Conservation (phyloP, 768 basidiomycete species). For the Phlegmacium glaucopus region DNA sequence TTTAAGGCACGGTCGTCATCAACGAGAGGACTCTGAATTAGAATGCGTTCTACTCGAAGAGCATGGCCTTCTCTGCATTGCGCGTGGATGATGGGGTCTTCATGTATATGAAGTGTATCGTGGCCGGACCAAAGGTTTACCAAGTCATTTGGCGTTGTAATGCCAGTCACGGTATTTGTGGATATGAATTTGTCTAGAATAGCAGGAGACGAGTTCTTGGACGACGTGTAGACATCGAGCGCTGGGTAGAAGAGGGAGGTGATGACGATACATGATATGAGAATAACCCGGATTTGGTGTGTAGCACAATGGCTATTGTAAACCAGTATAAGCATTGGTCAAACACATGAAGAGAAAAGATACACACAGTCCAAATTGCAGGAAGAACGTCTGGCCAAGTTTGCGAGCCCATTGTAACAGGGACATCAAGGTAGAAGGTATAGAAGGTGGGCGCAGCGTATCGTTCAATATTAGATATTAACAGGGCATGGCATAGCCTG, state of each 20-base stretch:
- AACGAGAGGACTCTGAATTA: constrained; percentile 55
- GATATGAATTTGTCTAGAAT: constrained; percentile 64
- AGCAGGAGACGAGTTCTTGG: constrained; percentile 60
- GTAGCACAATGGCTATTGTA: constrained; percentile 76
- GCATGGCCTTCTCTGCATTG: constrained; percentile 68
- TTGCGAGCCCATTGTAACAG: constrained; percentile 38
- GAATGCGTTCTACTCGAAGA: constrained; percentile 72
- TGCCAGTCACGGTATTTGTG: constrained; percentile 47
- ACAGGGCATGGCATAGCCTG: neutral
- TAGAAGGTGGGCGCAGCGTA: constrained; percentile 5
- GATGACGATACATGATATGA: constrained; percentile 85
- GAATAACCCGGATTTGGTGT: constrained; percentile 85
- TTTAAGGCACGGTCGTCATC: constrained; percentile 54
- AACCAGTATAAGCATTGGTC: constrained; percentile 7
- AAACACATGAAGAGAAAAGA: neutral
- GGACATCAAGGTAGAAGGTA: neutral
- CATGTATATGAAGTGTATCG: constrained; percentile 56
- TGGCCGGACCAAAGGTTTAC: constrained; percentile 71
- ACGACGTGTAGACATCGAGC: constrained; percentile 76
- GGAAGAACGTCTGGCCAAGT: constrained; percentile 51
- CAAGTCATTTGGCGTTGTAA: constrained; percentile 59
- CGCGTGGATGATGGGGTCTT: constrained; percentile 69
- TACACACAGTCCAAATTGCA: constrained; percentile 78
- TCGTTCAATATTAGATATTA: too few relatives aligned
- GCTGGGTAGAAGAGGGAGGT: constrained; percentile 91